Evolutionary conservation across 2,329 filamentous ascomycete species (phyloP), one percentile per base, ranked within the genome.

Genomic region (Colletotrichum sp.): DNA sequence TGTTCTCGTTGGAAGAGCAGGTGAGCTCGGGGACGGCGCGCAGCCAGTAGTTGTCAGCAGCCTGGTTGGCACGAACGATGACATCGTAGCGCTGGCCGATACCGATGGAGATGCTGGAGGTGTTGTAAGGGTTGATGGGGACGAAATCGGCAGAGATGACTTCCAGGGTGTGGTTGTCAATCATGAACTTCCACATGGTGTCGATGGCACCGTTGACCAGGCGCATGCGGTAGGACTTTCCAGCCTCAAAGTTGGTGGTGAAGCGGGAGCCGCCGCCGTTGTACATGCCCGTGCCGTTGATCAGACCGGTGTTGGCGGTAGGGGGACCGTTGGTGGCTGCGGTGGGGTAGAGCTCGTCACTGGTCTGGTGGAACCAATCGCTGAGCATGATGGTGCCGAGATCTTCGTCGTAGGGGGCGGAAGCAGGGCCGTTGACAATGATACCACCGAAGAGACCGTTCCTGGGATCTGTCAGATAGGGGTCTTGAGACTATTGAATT

Each of bases 371-470:
- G 78, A 87, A 88, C 90, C 91, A 93, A 78, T 93, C 92, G 16
- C 87, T 89, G 12, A 94, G 81, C 21, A 92, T 85, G 3, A 93
- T 79, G 9, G 87, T 83, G 5, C 93, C 93, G 0, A 93, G 85
- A 79, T 95, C 93, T 63, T 89, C 86, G 76, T 95, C 92, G 79
- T 93, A 93, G 78, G 91, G 87, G 15, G 87, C 85, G 7, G 89
- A 88, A 0, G 88, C 87, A 1, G 92, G 92, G 0, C 92, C 92
- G 70, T 92, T 87, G 78, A 93, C 90, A 16, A 93, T 83, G 36
- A 94, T 90, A 4, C 87, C 88, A 0, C 93, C 93, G 34, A 90
- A 85, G 0, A 93, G 83, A 3, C 93, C 93, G 60, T 76, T 76
- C 75, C 75, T 76, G 26, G 6, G 30, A 12, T 49, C 13, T 44